Evolutionary conservation across 257 asterid genomes (phyloP).

Genomic region (Cordia subcordata): DNA sequence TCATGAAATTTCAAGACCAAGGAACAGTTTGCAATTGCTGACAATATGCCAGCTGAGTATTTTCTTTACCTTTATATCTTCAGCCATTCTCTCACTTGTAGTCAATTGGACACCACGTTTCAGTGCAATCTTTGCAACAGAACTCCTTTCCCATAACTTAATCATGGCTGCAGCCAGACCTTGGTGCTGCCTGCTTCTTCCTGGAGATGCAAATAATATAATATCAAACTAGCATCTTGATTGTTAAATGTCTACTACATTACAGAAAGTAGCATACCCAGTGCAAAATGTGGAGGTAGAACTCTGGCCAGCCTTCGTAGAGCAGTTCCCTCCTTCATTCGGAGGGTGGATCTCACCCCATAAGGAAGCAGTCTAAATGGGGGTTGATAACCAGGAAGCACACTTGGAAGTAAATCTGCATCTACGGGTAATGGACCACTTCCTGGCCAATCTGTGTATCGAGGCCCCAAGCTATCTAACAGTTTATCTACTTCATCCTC

Average conservation of each 20-base stretch:
- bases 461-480: conserved; percentile 76
- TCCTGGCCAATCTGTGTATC: conserved; percentile 94
- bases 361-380: conserved; percentile 93
- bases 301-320: conserved; percentile 83
- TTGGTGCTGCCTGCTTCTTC: conserved; percentile 98
- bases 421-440: conserved; percentile 86
- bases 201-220: conserved; percentile 31
- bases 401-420: conserved; percentile 90
- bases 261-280: conserved; percentile 44
- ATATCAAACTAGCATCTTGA: background rate
- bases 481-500: conserved; percentile 76
- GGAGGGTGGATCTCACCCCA: conserved; percentile 72
- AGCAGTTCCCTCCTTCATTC: conserved; percentile 68
- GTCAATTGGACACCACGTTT: conserved; percentile 97
- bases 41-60: background rate
- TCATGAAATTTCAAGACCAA: too few species aligned
- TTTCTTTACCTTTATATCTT: conserved; percentile 81
- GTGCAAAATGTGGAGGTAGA: conserved; percentile 94
- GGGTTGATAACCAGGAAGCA: conserved; percentile 58
- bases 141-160: conserved; percentile 93
- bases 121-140: conserved; percentile 78
- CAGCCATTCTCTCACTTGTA: conserved; percentile 98
- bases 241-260: conserved; percentile 2
- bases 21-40: background rate
- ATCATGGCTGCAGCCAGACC: conserved; percentile 91